phyloP scores from a whole-genome alignment of 2,329 filamentous ascomycete genomes.

The Phialophora chinensis region DNA sequence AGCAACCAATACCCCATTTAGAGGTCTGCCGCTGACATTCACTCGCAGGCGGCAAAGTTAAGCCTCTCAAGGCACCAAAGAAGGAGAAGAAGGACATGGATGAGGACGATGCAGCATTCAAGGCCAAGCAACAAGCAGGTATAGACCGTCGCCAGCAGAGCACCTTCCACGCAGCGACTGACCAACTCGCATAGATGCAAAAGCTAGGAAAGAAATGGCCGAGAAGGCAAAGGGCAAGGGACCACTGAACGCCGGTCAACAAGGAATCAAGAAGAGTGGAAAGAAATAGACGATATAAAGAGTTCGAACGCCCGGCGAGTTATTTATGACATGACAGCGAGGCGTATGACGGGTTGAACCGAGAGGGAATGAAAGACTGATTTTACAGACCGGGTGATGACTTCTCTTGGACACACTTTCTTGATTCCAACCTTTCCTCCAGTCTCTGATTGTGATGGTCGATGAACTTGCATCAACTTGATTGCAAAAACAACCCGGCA shows the following conservation, averaged over 20 bases:
- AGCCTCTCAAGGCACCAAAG: slow-evolving; percentile 88
- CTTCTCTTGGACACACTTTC: neutral
- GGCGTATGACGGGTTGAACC: slow-evolving; percentile 22
- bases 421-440: neutral
- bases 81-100: slow-evolving; percentile 82
- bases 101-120: slow-evolving; percentile 83
- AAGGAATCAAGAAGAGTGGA: slow-evolving; percentile 99
- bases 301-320: neutral
- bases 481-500: neutral
- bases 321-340: slow-evolving; percentile 22
- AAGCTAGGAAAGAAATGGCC: slow-evolving; percentile 84
- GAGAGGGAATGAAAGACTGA: neutral
- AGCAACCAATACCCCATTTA: slow-evolving; percentile 6
- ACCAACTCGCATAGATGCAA: slow-evolving; percentile 65
- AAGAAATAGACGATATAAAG: slow-evolving; percentile 61
- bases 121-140: slow-evolving; percentile 85
- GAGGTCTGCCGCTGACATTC: slow-evolving; percentile 5
- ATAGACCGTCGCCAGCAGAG: slow-evolving; percentile 45
- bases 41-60: slow-evolving; percentile 74
- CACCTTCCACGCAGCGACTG: slow-evolving; percentile 10
- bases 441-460: neutral
- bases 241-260: slow-evolving; percentile 78
- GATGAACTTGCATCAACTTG: neutral
- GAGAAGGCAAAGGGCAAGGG: slow-evolving; percentile 85
- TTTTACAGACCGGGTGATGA: neutral